Evolutionary conservation across 1,139 yeast species (phyloP), one percentile per base, ranked within the genome.

Genomic region (Yamadazyma kanchanaburiensis): DNA sequence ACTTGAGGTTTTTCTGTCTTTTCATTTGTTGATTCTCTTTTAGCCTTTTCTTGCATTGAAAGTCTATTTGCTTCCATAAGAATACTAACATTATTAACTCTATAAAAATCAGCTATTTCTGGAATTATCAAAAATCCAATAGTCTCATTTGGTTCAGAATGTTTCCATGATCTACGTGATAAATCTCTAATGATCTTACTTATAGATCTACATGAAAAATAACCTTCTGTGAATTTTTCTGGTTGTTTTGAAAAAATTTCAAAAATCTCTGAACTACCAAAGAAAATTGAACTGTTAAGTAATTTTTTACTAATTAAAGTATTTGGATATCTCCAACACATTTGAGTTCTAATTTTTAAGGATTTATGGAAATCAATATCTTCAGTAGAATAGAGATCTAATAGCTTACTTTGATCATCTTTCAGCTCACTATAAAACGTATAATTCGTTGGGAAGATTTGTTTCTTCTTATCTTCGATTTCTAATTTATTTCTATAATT

Each of bases 151-250:
- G 55, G 50, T 6, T 51, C 49, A 0, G 82, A 67, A 52, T 88
- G 96, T 46, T 73, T 75, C 98, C 98, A 91, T 3, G 96, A 81
- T 44, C 95, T 74, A 55, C 97, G 75, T 3, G 95, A 94, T 38
- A 91, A 58, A 49, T 88, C 96, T 47, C 97, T 76, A 19, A 87
- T 74, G 19, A 89, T 68, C 51, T 86, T 85, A 20, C 76, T 71
- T 32, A 84, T 60, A 6, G 88, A 69, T 43, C 80, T 60, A 34
- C 52, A 48, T 17, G 49, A 46, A 44, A 67, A 65, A 41, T 68
- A 68, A 3, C 48, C 28, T 30, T 66, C 73, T 34, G 54, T 59
- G 38, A 54, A 64, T 38, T 58, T 60, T 20, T 48, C 49, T 12
- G 58, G 43, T 18, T 60, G 53, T 4, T 48, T 50, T 10, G 56